Conservation (phyloP, 768 basidiomycete species). For the Coprinopsis sp. region DNA sequence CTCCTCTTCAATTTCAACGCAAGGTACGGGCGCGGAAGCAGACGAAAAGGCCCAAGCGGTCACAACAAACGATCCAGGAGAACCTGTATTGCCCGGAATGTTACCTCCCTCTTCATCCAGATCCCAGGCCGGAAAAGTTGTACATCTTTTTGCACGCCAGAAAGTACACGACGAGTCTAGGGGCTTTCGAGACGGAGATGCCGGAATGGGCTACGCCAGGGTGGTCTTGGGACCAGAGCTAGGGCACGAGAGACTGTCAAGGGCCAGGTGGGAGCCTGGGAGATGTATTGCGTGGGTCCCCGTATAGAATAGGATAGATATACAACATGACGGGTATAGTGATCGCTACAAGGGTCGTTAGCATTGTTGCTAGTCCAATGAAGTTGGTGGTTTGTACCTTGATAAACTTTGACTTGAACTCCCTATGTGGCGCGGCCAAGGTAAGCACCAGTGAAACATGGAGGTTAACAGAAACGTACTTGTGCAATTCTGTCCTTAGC, state of each 20-base stretch:
- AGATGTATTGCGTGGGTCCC: slow-evolving; percentile 1
- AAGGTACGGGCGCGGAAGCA: too few species aligned
- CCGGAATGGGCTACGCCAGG: slow-evolving; percentile 84
- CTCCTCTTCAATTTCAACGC: too few species aligned
- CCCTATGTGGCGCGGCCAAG: slow-evolving; percentile 49
- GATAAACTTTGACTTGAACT: slow-evolving; percentile 91
- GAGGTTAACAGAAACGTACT: slow-evolving; percentile 43
- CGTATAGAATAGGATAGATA: slow-evolving; percentile 4
- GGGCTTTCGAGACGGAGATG: slow-evolving; percentile 80
- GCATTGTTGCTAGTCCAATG: neutral
- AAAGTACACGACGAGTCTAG: slow-evolving; percentile 76
- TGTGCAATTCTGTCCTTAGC: slow-evolving; percentile 90
- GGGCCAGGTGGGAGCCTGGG: neutral
- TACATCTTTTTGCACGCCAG: slow-evolving; percentile 96
- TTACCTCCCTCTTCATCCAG: slow-evolving; percentile 88
- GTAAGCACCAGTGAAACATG: slow-evolving; percentile 4
- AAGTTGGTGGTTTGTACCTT: slow-evolving; percentile 43
- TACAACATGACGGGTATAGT: neutral
- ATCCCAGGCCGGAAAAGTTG: slow-evolving; percentile 86
- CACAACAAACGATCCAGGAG: slow-evolving; percentile 26
- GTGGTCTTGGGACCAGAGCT: slow-evolving; percentile 60
- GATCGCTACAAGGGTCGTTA: neutral
- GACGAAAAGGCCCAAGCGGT: neutral
- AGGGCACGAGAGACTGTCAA: neutral
- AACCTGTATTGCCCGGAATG: slow-evolving; percentile 82